phyloP scores from a whole-genome alignment of 2,329 filamentous ascomycete species.

The Pyrenochaeta sp. region DNA sequence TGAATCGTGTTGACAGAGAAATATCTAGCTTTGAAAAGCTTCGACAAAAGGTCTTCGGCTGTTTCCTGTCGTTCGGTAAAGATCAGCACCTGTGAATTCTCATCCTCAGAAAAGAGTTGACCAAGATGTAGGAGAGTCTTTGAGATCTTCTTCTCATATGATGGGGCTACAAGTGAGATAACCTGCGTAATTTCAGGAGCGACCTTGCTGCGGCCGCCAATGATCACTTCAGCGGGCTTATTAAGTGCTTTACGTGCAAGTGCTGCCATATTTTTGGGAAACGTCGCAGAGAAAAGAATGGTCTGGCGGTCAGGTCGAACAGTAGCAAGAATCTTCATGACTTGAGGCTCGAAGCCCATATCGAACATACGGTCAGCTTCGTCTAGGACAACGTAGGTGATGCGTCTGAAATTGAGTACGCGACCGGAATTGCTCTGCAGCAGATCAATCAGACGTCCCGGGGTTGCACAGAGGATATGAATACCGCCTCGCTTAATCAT shows the following conservation, averaged over 20 bases:
- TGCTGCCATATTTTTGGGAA: conserved; percentile 91
- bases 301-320: conserved; percentile 93
- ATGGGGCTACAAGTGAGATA: conserved; percentile 71
- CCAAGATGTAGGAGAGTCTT: conserved; percentile 87
- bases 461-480: conserved; percentile 87
- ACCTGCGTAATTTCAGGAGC: conserved; percentile 83
- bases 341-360: conserved; percentile 98
- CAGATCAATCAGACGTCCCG: conserved; percentile 94
- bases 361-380: conserved; percentile 99
- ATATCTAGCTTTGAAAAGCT: conserved; percentile 42
- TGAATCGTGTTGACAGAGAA: conserved; percentile 72
- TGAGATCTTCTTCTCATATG: conserved; percentile 79
- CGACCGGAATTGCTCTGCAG: conserved; percentile 92
- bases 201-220: conserved; percentile 81
- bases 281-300: conserved; percentile 95
- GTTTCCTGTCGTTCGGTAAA: conserved; percentile 95
- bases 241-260: conserved; percentile 87
- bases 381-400: conserved; percentile 94
- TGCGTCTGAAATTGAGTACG: conserved; percentile 87
- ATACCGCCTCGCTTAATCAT: conserved; percentile 95
- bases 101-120: conserved; percentile 83
- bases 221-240: conserved; percentile 88
- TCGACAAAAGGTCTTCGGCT: conserved; percentile 43
- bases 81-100: conserved; percentile 87
- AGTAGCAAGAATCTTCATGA: conserved; percentile 94